Conservation (phyloP, 2,329 filamentous ascomycete genomes). For the Aplosporella prunicola region DNA sequence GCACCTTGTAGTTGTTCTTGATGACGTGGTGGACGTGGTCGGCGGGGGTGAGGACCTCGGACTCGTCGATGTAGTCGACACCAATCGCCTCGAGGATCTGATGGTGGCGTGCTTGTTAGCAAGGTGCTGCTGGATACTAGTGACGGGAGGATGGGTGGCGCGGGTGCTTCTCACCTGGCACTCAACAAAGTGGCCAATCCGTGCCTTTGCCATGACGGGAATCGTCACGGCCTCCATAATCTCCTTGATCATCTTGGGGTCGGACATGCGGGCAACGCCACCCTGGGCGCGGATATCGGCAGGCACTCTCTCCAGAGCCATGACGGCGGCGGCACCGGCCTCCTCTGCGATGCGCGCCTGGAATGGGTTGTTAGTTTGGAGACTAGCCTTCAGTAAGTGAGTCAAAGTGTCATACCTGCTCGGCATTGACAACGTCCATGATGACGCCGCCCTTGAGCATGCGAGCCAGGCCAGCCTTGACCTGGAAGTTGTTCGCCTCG, state of each 20-base stretch:
- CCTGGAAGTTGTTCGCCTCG: conserved; percentile 56
- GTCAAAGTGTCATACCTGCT: conserved; percentile 48
- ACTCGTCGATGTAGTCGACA: conserved; percentile 97
- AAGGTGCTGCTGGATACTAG: neutral
- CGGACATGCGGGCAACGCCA: conserved; percentile 93
- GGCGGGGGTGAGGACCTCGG: conserved; percentile 91
- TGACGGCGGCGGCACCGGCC: conserved; percentile 89
- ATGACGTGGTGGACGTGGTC: conserved; percentile 87
- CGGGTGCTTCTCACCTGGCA: conserved; percentile 53
- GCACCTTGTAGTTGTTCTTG: conserved; percentile 71
- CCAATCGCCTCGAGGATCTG: conserved; percentile 89
- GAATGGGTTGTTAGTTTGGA: neutral
- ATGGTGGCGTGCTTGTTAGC: neutral
- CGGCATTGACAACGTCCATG: conserved; percentile 95
- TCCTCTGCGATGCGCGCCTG: conserved; percentile 94
- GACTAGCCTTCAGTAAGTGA: neutral
- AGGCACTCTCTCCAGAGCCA: conserved; percentile 95
- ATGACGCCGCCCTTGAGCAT: conserved; percentile 99
- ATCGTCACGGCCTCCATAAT: conserved; percentile 94
- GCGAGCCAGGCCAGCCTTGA: conserved; percentile 91
- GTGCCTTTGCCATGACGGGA: conserved; percentile 97
- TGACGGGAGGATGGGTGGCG: neutral
- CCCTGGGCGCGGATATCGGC: conserved; percentile 90
- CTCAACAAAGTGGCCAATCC: conserved; percentile 96
- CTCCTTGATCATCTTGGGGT: conserved; percentile 87